Conservation (phyloP, 2,329 filamentous ascomycete genomes). For the Fusarium aywerte region DNA sequence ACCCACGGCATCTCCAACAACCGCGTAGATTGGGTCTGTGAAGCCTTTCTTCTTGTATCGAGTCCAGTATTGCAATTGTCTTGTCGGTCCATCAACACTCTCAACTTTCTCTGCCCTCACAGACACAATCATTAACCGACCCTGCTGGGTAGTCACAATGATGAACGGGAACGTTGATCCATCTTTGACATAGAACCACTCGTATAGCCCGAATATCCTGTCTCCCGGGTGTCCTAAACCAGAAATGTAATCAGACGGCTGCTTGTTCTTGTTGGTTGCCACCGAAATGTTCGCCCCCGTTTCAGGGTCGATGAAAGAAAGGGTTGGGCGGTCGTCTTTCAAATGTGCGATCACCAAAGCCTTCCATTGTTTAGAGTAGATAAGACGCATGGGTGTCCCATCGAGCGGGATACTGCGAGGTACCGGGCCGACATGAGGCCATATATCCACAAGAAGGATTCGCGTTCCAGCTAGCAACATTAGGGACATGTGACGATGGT, state of each 20-base stretch:
- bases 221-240: slow-evolving; percentile 68
- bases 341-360: slow-evolving; percentile 65
- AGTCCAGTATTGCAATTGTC: slow-evolving; percentile 62
- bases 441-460: slow-evolving; percentile 65
- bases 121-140: slow-evolving; percentile 67
- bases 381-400: slow-evolving; percentile 62
- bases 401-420: slow-evolving; percentile 60
- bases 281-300: slow-evolving; percentile 64
- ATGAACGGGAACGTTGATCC: slow-evolving; percentile 71
- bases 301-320: slow-evolving; percentile 67
- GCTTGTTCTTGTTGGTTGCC: slow-evolving; percentile 56
- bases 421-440: slow-evolving; percentile 57
- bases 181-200: slow-evolving; percentile 71
- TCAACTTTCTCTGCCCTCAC: slow-evolving; percentile 49
- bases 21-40: slow-evolving; percentile 63
- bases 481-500: slow-evolving; percentile 55
- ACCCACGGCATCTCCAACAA: slow-evolving; percentile 64
- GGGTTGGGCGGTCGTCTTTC: slow-evolving; percentile 56
- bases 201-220: slow-evolving; percentile 67
- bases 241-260: slow-evolving; percentile 60
- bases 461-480: slow-evolving; percentile 62
- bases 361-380: slow-evolving; percentile 65
- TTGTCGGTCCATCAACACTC: slow-evolving; percentile 22
- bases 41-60: slow-evolving; percentile 61
- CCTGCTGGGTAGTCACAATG: slow-evolving; percentile 66